These are phyloP conservation scores for Cladosporium sp. DNA, from an alignment of 2,329 filamentous ascomycete genomes.

Conservation along the genomic window DNA sequence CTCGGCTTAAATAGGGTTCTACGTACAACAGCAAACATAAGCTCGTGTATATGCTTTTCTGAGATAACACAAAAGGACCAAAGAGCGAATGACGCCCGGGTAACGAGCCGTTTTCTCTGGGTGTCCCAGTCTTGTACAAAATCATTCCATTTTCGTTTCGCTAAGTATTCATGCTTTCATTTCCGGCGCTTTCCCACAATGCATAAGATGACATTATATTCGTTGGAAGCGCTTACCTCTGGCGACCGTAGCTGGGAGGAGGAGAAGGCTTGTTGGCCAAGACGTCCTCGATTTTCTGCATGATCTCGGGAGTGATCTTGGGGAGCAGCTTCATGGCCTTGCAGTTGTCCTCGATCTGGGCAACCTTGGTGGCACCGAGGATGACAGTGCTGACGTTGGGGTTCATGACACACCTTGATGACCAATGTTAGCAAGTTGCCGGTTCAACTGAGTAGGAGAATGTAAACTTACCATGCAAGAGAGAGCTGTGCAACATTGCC, in stretches of 20 bases:
- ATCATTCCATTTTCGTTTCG: too few species aligned
- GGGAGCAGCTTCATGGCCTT: constrained; percentile 41
- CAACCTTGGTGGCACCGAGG: constrained; percentile 48
- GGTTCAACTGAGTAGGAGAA: constrained; percentile 17
- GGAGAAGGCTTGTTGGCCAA: constrained; percentile 37
- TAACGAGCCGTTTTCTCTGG: too few species aligned
- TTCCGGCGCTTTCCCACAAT: background rate
- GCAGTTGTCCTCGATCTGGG: constrained; percentile 47
- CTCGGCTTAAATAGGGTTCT: constrained; percentile 12
- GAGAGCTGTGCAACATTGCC: constrained; percentile 49
- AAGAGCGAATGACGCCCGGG: background rate
- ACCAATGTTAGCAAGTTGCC: background rate
- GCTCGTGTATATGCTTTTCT: constrained; percentile 4
- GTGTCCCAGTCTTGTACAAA: background rate
- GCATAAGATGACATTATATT: background rate
- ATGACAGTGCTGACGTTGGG: constrained; percentile 56
- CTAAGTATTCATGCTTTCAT: background rate
- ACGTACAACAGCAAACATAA: background rate
- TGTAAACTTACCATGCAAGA: constrained; percentile 49
- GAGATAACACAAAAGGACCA: background rate
- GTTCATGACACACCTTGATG: constrained; percentile 46
- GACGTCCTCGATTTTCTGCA: constrained; percentile 42
- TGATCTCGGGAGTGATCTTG: constrained; percentile 36
- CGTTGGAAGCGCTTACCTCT: constrained; percentile 25
- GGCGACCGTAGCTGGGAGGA: constrained; percentile 30